phyloP scores from a whole-genome alignment of 1,284 basidiomycete genomes.

The Cryptococcus hybrid region DNA sequence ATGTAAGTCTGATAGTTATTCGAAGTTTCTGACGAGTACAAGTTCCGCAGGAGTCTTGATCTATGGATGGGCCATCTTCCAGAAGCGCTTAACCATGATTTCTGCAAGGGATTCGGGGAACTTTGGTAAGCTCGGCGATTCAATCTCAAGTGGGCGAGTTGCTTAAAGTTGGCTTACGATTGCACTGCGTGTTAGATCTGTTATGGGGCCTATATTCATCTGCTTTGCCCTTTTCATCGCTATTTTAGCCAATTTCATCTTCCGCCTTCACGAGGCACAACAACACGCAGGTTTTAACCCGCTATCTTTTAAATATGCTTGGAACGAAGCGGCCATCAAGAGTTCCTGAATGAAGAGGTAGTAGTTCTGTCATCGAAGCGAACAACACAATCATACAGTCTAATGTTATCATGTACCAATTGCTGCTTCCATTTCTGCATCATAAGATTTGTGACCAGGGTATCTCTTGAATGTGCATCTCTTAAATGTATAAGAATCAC shows the following conservation, averaged over 20 bases:
- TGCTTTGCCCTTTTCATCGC: slow-evolving; percentile 77
- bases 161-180: slow-evolving; percentile 2
- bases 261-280: slow-evolving; percentile 55
- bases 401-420: too few relatives aligned
- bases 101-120: slow-evolving; percentile 84
- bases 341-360: too few relatives aligned
- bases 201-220: slow-evolving; percentile 73
- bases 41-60: slow-evolving; percentile 52
- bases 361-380: too few relatives aligned
- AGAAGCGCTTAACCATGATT: slow-evolving; percentile 87
- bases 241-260: slow-evolving; percentile 79
- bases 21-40: too few relatives aligned
- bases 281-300: slow-evolving; percentile 32
- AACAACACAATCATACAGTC: too few relatives aligned
- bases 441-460: too few relatives aligned
- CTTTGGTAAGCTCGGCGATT: slow-evolving; percentile 62
- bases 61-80: slow-evolving; percentile 86
- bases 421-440: too few relatives aligned
- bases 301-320: slow-evolving; percentile 33
- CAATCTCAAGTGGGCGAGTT: too few relatives aligned
- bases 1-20: slow-evolving; percentile 53
- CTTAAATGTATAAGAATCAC: too few relatives aligned
- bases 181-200: slow-evolving; percentile 57
- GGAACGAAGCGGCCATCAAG: slow-evolving; percentile 8
- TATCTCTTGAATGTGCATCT: too few relatives aligned